A percentile compares a stretch with the other conserved stretches of the same genome.
These are phyloP conservation scores for Irpex sp. DNA, from an alignment of 1,284 basidiomycete species.

Conservation along the genomic window DNA sequence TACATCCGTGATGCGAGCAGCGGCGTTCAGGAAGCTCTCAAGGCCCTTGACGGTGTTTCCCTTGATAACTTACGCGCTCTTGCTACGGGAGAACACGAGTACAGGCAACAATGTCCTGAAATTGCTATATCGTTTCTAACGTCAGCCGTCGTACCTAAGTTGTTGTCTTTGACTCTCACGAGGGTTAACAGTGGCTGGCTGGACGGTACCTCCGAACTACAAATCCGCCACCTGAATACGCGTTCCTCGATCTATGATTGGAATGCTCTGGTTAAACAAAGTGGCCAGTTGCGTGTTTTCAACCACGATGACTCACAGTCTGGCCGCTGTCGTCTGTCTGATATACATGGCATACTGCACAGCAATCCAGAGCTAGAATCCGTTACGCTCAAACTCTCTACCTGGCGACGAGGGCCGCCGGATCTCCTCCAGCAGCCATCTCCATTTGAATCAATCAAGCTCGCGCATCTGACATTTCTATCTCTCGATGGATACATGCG, in stretches of 20 bases:
- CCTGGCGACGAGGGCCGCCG: constrained; percentile 13
- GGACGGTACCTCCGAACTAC: constrained; percentile 10
- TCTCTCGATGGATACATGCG: background rate
- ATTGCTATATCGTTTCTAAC: constrained; percentile 14
- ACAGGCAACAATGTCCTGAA: constrained; percentile 9
- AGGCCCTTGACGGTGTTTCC: constrained; percentile 28
- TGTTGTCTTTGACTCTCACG: constrained; percentile 9
- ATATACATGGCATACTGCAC: constrained; percentile 21
- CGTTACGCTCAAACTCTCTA: constrained; percentile 17
- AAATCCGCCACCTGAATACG: constrained; percentile 13
- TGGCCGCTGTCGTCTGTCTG: constrained; percentile 13
- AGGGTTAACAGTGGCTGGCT: background rate
- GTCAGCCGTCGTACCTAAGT: constrained; percentile 10
- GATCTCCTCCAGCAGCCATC: constrained; percentile 5
- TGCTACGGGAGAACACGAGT: constrained; percentile 7
- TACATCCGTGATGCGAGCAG: constrained; percentile 28
- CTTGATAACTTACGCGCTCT: constrained; percentile 17
- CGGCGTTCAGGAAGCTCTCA: constrained; percentile 13
- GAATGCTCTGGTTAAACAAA: no score
- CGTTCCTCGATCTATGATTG: constrained; percentile 1
- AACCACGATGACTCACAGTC: constrained; percentile 16
- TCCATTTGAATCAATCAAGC: background rate
- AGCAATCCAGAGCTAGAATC: constrained; percentile 19
- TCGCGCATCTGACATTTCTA: background rate
- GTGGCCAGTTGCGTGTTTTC: constrained; percentile 18